Evolutionary conservation across 2,329 filamentous ascomycete genomes (phyloP), one percentile per base, ranked within the genome.

Genomic region (Alternaria gaisen): DNA sequence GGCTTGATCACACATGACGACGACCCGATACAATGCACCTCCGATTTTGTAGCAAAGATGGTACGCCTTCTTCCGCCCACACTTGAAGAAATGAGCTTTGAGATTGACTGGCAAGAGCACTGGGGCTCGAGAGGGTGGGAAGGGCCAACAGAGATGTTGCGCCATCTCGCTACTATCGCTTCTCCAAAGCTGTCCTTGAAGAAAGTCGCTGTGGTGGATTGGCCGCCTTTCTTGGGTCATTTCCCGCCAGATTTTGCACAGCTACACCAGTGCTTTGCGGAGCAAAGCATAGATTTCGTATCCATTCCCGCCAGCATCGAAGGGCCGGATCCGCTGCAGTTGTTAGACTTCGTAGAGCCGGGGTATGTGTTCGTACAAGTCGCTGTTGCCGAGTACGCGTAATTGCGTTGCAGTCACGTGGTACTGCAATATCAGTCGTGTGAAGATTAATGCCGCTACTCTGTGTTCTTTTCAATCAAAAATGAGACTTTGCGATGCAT

Each of bases 81-180:
- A 8, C 52, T 59, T 16, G 36, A 59, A 47, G 57, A 59, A 11
- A 30, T 59, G 28, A 59, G 47, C 2, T 56, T 60, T 42, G 57
- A 60, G 41, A 51, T 60, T 20, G 57, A 60, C 30, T 60, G 57
- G 52, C 52, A 56, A 40, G 57, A 60, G 30, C 44, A 56, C 26
- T 60, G 57, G 57, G 57, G 57, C 22, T 36, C 52, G 18, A 59
- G 50, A 24, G 57, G 57, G n/a, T 59, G 57, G 57, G 57, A 56
- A 20, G 57, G 52, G 2, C 57, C 57, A 22, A 60, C 57, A 16
- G 57, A 56, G 22, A 56, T 60, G 44, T 26, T 60, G 30, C 44
- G 44, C 44, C 11, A 24, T 43, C 30, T 60, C 7, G 57, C 57
- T 36, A 44, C 14, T 7, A 30, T 51, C n/a, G 57, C 57, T n/a